These are phyloP conservation scores for Apiospora pterosperma DNA, from an alignment of 2,329 filamentous ascomycete genomes.

Conservation along the genomic window DNA sequence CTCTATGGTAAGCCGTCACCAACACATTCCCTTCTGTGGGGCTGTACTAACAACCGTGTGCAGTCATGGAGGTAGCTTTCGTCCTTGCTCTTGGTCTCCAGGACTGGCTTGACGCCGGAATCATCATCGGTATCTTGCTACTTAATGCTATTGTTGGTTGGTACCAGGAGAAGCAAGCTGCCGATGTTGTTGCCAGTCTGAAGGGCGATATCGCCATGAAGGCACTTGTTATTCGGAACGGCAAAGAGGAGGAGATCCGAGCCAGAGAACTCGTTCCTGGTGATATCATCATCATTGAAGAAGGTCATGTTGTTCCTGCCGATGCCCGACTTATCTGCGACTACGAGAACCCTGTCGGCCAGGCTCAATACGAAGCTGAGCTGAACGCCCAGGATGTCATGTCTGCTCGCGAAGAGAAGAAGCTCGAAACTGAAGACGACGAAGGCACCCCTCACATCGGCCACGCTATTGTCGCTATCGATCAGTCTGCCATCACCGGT, in stretches of 20 bases:
- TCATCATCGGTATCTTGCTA: conserved; percentile 69
- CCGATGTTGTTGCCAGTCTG: conserved; percentile 66
- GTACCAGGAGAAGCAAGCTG: conserved; percentile 76
- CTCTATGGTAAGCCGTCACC: conserved; percentile 57
- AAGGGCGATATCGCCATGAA: conserved; percentile 77
- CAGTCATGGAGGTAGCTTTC: conserved; percentile 72
- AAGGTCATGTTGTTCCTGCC: conserved; percentile 64
- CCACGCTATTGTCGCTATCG: conserved; percentile 62
- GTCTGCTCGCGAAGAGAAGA: conserved; percentile 50
- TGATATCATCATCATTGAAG: conserved; percentile 69
- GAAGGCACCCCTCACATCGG: conserved; percentile 57
- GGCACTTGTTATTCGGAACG: conserved; percentile 63
- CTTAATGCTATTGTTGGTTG: conserved; percentile 72
- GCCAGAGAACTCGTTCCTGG: conserved; percentile 69
- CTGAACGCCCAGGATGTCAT: conserved; percentile 51
- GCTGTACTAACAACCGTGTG: conserved; percentile 8
- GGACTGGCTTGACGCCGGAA: conserved; percentile 72
- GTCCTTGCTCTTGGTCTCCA: conserved; percentile 68
- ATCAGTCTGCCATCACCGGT: conserved; percentile 73
- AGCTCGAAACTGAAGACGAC: conserved; percentile 56
- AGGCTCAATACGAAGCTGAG: conserved; percentile 64
- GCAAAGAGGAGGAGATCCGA: conserved; percentile 62
- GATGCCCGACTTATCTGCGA: conserved; percentile 69
- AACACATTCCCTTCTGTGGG: conserved; percentile 9
- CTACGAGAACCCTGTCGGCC: conserved; percentile 64